Conservation (phyloP, 805 yeast species). For the Wickerhamiella azymoides region DNA sequence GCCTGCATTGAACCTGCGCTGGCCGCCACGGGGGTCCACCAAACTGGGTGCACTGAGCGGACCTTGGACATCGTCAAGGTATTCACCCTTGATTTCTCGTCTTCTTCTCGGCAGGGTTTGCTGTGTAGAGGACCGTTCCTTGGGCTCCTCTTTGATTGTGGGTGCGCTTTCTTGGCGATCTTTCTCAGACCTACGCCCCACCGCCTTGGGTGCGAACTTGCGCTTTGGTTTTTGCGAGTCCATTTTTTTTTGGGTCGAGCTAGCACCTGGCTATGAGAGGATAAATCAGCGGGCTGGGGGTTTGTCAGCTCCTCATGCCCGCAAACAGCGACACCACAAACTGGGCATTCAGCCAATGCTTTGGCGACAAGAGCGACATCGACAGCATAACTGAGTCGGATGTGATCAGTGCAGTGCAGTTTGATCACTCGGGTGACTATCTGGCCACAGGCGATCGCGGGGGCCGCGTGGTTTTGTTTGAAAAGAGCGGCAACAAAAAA, state of each 20-base stretch:
- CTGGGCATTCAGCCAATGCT: constrained; percentile 92
- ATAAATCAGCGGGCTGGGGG: not conserved
- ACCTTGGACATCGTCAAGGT: constrained; percentile 24
- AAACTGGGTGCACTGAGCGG: constrained; percentile 25
- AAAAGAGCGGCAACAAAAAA: constrained; percentile 29
- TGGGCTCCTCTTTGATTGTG: constrained; percentile 26
- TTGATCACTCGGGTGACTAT: constrained; percentile 87
- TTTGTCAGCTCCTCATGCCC: constrained; percentile 9
- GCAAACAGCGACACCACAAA: constrained; percentile 25
- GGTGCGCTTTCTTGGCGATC: constrained; percentile 74
- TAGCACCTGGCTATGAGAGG: not conserved
- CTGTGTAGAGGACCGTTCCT: constrained; percentile 9
- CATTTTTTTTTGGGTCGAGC: not conserved
- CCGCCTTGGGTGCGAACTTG: constrained; percentile 76
- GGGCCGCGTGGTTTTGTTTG: constrained; percentile 92
- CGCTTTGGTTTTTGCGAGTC: constrained; percentile 8
- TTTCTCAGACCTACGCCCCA: constrained; percentile 69
- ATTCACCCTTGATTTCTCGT: constrained; percentile 10
- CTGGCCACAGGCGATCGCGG: constrained; percentile 98
- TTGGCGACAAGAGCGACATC: constrained; percentile 96
- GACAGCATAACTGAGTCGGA: constrained; percentile 94
- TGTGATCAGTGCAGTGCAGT: constrained; percentile 92
- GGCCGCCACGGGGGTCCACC: constrained; percentile 11
- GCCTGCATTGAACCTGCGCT: not conserved
- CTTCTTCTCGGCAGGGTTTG: constrained; percentile 11